These are phyloP conservation scores for Circinella umbellata DNA, from an alignment of 371 early-diverging fungal species.

Conservation along the genomic window DNA sequence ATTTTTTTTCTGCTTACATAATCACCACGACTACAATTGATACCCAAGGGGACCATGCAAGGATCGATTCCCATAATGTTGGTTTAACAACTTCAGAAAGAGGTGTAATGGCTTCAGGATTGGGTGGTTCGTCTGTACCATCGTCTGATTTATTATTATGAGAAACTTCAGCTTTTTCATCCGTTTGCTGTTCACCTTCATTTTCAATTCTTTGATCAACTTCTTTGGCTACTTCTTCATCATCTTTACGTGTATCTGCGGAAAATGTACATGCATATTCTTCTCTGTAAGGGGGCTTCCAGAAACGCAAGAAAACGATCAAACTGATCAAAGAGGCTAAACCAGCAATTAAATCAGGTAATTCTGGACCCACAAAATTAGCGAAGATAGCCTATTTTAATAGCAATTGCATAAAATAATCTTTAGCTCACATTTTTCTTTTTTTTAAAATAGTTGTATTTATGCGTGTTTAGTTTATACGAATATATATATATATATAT, in stretches of 20 bases:
- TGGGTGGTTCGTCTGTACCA: background rate
- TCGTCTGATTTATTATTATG: background rate
- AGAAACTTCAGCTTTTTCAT: constrained; percentile 9
- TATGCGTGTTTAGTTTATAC: no score
- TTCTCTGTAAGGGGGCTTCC: constrained; percentile 49
- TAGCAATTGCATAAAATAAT: background rate
- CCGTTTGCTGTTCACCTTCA: background rate
- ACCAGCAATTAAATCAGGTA: constrained; percentile 56
- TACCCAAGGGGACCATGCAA: constrained; percentile 57
- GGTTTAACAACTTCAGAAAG: constrained; percentile 29
- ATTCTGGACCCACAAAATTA: constrained; percentile 53
- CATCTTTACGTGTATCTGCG: background rate
- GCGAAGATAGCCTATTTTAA: constrained; percentile 33
- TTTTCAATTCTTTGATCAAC: background rate
- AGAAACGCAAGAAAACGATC: constrained; percentile 48
- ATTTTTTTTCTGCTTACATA: constrained; percentile 19
- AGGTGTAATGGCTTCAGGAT: constrained; percentile 4
- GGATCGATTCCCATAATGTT: constrained; percentile 30
- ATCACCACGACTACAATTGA: constrained; percentile 50
- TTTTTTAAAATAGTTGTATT: background rate
- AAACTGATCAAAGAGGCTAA: constrained; percentile 40
- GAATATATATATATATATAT: no score
- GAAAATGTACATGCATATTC: constrained; percentile 29
- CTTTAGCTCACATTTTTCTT: background rate
- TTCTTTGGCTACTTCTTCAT: constrained; percentile 6